Percentiles rank a stretch among this genome's conserved stretches.
phyloP scores from a whole-genome alignment of 495 filamentous ascomycete genomes.

The Tuber indicum region DNA sequence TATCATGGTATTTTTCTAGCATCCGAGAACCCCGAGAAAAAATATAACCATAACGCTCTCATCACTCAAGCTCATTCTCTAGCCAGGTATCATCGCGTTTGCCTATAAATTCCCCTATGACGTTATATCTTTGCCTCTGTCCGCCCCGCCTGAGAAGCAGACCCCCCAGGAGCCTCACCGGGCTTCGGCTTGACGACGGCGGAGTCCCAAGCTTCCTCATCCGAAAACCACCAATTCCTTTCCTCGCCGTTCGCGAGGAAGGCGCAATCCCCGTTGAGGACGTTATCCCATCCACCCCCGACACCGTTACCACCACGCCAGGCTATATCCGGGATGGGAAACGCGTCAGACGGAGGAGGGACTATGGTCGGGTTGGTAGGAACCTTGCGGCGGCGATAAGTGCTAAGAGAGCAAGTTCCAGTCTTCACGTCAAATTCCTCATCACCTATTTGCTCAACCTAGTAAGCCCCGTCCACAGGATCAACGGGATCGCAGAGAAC shows the following conservation, averaged over 20 bases:
- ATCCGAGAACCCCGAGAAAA: background rate
- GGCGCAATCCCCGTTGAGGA: constrained; percentile 72
- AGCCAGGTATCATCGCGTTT: background rate
- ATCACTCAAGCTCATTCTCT: background rate
- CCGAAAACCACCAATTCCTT: constrained; percentile 47
- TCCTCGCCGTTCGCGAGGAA: constrained; percentile 75
- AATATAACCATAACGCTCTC: background rate
- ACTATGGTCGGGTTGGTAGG: constrained; percentile 37
- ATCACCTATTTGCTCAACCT: constrained; percentile 43
- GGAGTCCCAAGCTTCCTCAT: constrained; percentile 41
- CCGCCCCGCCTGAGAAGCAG: constrained; percentile 17
- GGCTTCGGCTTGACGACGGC: constrained; percentile 4
- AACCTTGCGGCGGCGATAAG: constrained; percentile 48
- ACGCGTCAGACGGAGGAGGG: constrained; percentile 14
- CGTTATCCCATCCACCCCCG: constrained; percentile 72
- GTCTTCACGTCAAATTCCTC: constrained; percentile 71
- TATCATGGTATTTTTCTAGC: background rate
- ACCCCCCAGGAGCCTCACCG: constrained; percentile 13
- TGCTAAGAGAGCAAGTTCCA: constrained; percentile 76
- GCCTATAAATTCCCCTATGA: background rate
- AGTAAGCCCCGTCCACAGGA: constrained; percentile 57
- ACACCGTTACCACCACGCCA: constrained; percentile 66
- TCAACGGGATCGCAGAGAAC: background rate
- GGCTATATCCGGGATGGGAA: constrained; percentile 45
- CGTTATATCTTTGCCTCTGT: constrained; percentile 10